phyloP scores from a whole-genome alignment of 768 basidiomycete species.

The Thelephora ganbajun region DNA sequence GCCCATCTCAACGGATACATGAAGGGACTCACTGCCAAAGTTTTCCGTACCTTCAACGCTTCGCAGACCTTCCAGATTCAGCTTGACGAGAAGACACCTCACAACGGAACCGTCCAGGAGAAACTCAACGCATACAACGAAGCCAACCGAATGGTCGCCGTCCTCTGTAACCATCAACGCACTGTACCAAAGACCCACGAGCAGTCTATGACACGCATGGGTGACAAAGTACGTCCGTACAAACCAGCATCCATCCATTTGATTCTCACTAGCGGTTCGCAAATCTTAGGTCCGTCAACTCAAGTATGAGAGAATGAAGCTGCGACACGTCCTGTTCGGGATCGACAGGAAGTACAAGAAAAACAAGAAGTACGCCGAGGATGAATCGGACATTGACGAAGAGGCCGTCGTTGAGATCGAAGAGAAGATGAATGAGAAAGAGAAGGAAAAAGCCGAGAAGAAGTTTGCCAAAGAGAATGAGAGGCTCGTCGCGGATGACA shows the following conservation, averaged over 20 bases:
- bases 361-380: constrained; percentile 57
- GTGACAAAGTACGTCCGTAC: constrained; percentile 54
- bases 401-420: constrained; percentile 81
- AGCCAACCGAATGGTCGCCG: constrained; percentile 93
- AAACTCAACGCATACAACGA: constrained; percentile 95
- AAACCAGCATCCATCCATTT: constrained; percentile 3
- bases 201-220: constrained; percentile 89
- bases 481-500: constrained; percentile 62
- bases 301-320: constrained; percentile 96
- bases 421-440: constrained; percentile 59
- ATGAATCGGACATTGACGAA: constrained; percentile 91
- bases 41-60: constrained; percentile 99
- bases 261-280: no score
- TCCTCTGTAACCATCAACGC: constrained; percentile 98
- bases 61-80: constrained; percentile 92
- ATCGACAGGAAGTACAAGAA: constrained; percentile 74
- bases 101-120: constrained; percentile 73
- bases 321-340: constrained; percentile 75
- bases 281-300: constrained; percentile 61
- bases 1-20: constrained; percentile 88
- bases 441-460: constrained; percentile 83
- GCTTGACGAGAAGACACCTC: constrained; percentile 60
- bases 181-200: constrained; percentile 86
- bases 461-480: constrained; percentile 93
- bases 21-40: constrained; percentile 97